Base-by-base conservation (phyloP, 345 rosid species). In the Linum trigynum region DNA sequence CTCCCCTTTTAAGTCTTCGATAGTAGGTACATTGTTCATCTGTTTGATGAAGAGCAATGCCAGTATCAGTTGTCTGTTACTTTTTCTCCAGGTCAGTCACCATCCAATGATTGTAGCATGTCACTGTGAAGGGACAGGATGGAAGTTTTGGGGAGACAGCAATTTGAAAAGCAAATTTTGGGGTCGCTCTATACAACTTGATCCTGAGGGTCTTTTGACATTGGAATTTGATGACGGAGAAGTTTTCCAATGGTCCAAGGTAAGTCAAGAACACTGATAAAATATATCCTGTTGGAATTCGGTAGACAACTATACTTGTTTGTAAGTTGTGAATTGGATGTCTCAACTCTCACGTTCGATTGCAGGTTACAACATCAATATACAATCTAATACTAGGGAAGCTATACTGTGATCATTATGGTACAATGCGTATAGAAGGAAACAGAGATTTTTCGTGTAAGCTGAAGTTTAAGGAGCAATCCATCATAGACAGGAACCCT, bases 101-200 rank as follows among this genome's bases (percentile, higher is more conserved):
- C 99, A 95, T 76, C 99, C 99, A 62, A 95, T 89, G 96, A 72
- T 95, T 70, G 88, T 95, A 64, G 99, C 99, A 67, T 95, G 96
- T 69, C 97, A 91, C 63, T 95, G 97, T 76, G 91, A 95, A 74
- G 99, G 99, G 55, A 83, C 82, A 12, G 99, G 99, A 62, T 95
- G 99, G 99, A 95, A 85, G 79, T 95, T 95, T 57, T 91, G 95
- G 95, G 99, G 87, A 68, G 99, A 95, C 50, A 91, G 96, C 84
- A 91, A 95, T 73, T 75, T 95, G 39, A 95, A 86, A 77, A 91
- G 99, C 82, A 95, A 95, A 76, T 95, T 95, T 72, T 91, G 99
- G 96, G 99, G 99, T 66, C 95, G 99, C 56, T 95, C 99, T 41
- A 95, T 95, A 74, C 97, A 89, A 75, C 86, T 95, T 60, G 99